Percentiles rank a stretch among this genome's conserved stretches.
Conservation (phyloP, 768 basidiomycete genomes). For the Boletus reticulatus region DNA sequence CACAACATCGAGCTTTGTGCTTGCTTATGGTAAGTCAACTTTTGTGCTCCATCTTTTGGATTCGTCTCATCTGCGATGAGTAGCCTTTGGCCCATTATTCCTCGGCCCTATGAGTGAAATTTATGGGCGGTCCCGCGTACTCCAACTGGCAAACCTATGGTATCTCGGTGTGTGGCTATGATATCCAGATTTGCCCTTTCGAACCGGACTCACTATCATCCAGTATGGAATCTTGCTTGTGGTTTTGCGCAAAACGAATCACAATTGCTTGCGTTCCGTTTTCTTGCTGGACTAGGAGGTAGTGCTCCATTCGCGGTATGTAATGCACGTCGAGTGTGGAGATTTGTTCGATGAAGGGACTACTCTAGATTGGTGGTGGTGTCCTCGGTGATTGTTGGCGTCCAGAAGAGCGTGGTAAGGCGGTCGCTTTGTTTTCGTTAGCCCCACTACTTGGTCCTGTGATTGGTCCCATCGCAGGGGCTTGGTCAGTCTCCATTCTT, state of each 20-base stretch:
- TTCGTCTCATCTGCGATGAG: not conserved
- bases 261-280: slow-evolving; percentile 67
- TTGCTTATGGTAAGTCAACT: slow-evolving; percentile 52
- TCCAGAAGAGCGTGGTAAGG: slow-evolving; percentile 60
- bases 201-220: slow-evolving; percentile 1
- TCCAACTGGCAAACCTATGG: slow-evolving; percentile 65
- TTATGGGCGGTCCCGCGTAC: slow-evolving; percentile 59
- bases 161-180: slow-evolving; percentile 49
- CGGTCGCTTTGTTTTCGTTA: slow-evolving; percentile 57
- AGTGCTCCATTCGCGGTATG: slow-evolving; percentile 59
- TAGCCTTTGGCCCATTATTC: slow-evolving; percentile 34
- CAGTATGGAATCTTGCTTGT: slow-evolving; percentile 63
- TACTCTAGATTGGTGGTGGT: slow-evolving; percentile 58
- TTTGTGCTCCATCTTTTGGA: not conserved
- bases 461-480: slow-evolving; percentile 59
- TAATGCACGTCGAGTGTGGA: not conserved
- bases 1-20: slow-evolving; percentile 56
- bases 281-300: slow-evolving; percentile 74
- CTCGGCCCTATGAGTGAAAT: slow-evolving; percentile 69
- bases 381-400: slow-evolving; percentile 59
- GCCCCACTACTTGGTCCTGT: slow-evolving; percentile 64
- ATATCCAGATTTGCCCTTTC: not conserved
- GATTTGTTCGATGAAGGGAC: not conserved
- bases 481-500: slow-evolving; percentile 39
- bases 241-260: slow-evolving; percentile 58